Evolutionary conservation across 352 stramenopile genomes (phyloP), one percentile per base, ranked within the genome.

Genomic region (Lagenidium sp.): DNA sequence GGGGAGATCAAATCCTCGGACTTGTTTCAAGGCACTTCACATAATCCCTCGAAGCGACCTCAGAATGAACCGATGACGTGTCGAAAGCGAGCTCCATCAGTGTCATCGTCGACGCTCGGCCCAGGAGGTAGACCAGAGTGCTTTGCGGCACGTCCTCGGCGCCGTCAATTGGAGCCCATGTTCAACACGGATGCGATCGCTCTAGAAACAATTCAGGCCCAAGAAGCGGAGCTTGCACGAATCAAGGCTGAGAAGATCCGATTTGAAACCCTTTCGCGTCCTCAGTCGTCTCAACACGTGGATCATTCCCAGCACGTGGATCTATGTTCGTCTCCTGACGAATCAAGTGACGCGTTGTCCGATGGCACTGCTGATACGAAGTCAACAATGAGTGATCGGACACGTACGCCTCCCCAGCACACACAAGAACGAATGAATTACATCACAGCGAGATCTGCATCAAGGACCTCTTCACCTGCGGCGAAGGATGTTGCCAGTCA

Each of bases 191-290:
- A 48, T n/a, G 4, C 19, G 3, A 18, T 80, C 26, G 62, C 71
- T 6, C 76, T 68, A 29, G 71, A 58, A 11, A 63, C 80, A 23
- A 25, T 82, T 18, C 66, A 82, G 44, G 68, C 68, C 1, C 71
- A 84, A 44, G 65, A 80, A 39, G 41, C 52, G 12, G 64, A 68
- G 37, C 32, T 50, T 11, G 23, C 43, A 16, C 19, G 43, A 19
- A 18, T 48, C 6, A 12, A 22, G 4, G n/a, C 20, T 18, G 28
- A 48, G 41, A 48, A 38, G 22, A 12, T n/a, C 6, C 28, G 28
- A 15, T 26, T 39, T 11, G 41, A 32, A 4, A 24, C 40, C 8
- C 20, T 46, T 3, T n/a, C 23, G 32, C 11, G 21, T n/a, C 19
- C 3, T 29, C 16, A 34, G 6, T 44, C 37, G 8, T 13, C 8